phyloP scores from a whole-genome alignment of 2,329 filamentous ascomycete species.

The Dactylellina parvicollis region DNA sequence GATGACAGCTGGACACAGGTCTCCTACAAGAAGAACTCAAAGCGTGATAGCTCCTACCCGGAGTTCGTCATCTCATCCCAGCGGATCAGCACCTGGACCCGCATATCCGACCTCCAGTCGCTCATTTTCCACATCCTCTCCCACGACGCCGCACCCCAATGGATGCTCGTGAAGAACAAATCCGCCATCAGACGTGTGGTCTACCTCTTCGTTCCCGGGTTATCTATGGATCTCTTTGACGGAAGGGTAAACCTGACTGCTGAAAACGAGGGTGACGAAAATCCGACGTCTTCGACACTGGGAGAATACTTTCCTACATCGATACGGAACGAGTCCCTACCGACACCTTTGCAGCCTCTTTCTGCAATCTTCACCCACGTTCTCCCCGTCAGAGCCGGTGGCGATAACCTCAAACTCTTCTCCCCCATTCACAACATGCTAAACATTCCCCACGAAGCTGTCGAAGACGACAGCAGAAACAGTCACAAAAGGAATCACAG shows the following conservation, averaged over 20 bases:
- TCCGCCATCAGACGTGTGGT: slow-evolving; percentile 80
- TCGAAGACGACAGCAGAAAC: slow-evolving; percentile 74
- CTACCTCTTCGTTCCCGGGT: slow-evolving; percentile 86
- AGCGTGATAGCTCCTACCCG: slow-evolving; percentile 57
- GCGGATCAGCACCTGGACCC: slow-evolving; percentile 71
- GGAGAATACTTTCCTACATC: slow-evolving; percentile 58
- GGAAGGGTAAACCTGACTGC: slow-evolving; percentile 63
- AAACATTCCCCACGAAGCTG: slow-evolving; percentile 85
- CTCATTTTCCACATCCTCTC: slow-evolving; percentile 74
- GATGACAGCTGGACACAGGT: slow-evolving; percentile 39
- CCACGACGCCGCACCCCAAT: slow-evolving; percentile 72
- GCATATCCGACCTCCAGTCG: slow-evolving; percentile 71
- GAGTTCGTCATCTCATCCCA: slow-evolving; percentile 55
- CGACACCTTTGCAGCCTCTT: slow-evolving; percentile 58
- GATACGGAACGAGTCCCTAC: slow-evolving; percentile 59
- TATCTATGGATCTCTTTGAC: slow-evolving; percentile 91
- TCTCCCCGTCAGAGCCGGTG: slow-evolving; percentile 88
- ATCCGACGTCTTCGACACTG: not conserved
- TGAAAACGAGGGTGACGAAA: slow-evolving; percentile 1
- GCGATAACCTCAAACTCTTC: slow-evolving; percentile 73
- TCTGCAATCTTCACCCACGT: slow-evolving; percentile 82
- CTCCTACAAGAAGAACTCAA: slow-evolving; percentile 55
- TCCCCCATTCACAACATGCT: slow-evolving; percentile 70
- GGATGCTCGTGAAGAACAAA: slow-evolving; percentile 72
- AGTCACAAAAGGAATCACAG: slow-evolving; percentile 65